phyloP scores from a whole-genome alignment of 805 yeast species.

The Metschnikowia chrysomelidarum region DNA sequence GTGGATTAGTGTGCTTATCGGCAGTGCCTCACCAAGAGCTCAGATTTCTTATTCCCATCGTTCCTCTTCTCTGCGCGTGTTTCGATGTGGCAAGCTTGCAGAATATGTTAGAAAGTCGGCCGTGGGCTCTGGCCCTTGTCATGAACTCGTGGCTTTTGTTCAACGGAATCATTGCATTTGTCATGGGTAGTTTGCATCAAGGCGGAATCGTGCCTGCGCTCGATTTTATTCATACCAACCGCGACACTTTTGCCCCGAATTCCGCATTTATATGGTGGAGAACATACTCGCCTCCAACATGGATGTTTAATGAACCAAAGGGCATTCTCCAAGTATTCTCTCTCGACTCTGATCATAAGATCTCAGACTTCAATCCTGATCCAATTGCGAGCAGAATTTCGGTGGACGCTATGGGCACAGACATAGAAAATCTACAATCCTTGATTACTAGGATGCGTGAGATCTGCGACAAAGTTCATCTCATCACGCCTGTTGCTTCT shows the following conservation, averaged over 20 bases:
- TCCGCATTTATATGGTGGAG: conserved; percentile 79
- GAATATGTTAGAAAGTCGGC: conserved; percentile 1
- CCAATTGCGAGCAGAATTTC: background rate
- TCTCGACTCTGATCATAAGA: conserved; percentile 14
- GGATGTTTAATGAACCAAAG: conserved; percentile 53
- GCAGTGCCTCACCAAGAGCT: conserved; percentile 88
- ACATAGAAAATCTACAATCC: conserved; percentile 22
- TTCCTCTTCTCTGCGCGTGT: conserved; percentile 67
- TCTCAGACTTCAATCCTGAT: conserved; percentile 1
- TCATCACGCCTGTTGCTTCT: conserved; percentile 44
- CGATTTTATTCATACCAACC: conserved; percentile 29
- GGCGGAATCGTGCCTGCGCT: conserved; percentile 82
- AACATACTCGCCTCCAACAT: conserved; percentile 90
- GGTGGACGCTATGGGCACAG: conserved; percentile 52
- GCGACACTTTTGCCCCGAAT: background rate
- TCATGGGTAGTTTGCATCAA: conserved; percentile 86
- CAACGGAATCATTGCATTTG: conserved; percentile 53
- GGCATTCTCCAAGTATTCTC: conserved; percentile 17
- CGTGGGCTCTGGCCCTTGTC: conserved; percentile 20
- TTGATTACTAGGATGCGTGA: conserved; percentile 16
- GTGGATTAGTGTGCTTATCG: conserved; percentile 66
- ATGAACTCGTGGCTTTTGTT: conserved; percentile 58
- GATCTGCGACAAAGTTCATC: conserved; percentile 14
- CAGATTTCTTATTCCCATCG: conserved; percentile 76
- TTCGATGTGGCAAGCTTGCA: conserved; percentile 41